These are phyloP conservation scores for Fusarium concolor DNA, from an alignment of 2,329 filamentous ascomycete species.

Conservation along the genomic window DNA sequence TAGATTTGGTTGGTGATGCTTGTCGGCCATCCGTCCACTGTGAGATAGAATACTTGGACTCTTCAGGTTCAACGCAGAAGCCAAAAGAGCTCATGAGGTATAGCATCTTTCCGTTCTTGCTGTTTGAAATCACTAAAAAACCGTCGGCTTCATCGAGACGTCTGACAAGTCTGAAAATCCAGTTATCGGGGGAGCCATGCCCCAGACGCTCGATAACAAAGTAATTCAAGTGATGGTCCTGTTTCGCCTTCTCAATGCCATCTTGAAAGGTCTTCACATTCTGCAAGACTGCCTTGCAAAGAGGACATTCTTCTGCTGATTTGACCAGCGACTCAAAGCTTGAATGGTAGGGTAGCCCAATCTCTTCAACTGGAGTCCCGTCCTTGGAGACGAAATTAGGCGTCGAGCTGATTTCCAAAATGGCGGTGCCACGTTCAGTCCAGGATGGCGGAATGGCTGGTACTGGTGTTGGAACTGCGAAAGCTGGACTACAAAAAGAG, in stretches of 20 bases:
- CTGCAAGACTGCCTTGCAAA: neutral
- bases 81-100: constrained; percentile 11
- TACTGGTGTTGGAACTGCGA: neutral
- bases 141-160: constrained; percentile 14
- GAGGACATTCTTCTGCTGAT: neutral
- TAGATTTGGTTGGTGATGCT: neutral
- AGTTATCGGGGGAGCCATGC: neutral
- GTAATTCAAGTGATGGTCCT: neutral
- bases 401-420: neutral
- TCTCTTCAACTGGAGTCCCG: neutral
- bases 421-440: neutral
- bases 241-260: neutral
- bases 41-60: neutral
- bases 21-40: neutral
- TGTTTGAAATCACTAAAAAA: constrained; percentile 2
- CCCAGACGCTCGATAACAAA: neutral
- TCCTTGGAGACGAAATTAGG: neutral
- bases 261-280: neutral
- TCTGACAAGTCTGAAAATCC: neutral
- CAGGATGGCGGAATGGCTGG: neutral
- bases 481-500: neutral
- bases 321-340: neutral
- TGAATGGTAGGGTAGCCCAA: neutral
- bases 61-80: constrained; percentile 9
- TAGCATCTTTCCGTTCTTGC: neutral